Evolutionary conservation across 2,329 filamentous ascomycete genomes (phyloP).

Genomic region (Scedosporium dehoogii): DNA sequence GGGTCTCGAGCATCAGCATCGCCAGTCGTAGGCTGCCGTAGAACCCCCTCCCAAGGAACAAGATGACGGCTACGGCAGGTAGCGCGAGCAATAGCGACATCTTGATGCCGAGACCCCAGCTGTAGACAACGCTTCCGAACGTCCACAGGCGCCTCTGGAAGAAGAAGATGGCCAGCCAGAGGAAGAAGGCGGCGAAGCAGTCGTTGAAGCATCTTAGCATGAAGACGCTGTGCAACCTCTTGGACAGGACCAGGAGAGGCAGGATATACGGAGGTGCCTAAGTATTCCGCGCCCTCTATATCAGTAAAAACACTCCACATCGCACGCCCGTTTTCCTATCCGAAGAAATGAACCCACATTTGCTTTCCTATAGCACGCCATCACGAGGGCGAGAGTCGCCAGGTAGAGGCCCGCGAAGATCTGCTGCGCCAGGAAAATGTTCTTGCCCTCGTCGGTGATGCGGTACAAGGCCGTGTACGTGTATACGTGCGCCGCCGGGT

Average conservation of each 20-base stretch:
- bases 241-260: constrained; percentile 76
- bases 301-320: not conserved
- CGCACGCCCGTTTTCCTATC: not conserved
- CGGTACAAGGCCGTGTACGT: constrained; percentile 73
- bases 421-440: constrained; percentile 74
- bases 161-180: constrained; percentile 72
- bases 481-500: constrained; percentile 90
- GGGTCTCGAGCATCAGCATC: constrained; percentile 65
- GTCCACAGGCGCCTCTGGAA: constrained; percentile 70
- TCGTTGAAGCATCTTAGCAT: constrained; percentile 93
- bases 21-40: constrained; percentile 56
- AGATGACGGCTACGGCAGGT: constrained; percentile 67
- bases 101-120: constrained; percentile 78
- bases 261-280: constrained; percentile 81
- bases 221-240: constrained; percentile 88
- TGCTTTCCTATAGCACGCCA: constrained; percentile 70
- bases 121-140: constrained; percentile 62
- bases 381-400: constrained; percentile 61
- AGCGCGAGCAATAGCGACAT: constrained; percentile 82
- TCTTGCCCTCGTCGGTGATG: constrained; percentile 62
- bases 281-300: constrained; percentile 2
- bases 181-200: constrained; percentile 72
- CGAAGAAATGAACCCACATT: constrained; percentile 36
- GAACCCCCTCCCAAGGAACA: constrained; percentile 65
- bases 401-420: constrained; percentile 78